A percentile compares a stretch with the other conserved stretches of the same genome.
phyloP scores from a whole-genome alignment of 768 basidiomycete genomes.

The Dioszegia crocea region DNA sequence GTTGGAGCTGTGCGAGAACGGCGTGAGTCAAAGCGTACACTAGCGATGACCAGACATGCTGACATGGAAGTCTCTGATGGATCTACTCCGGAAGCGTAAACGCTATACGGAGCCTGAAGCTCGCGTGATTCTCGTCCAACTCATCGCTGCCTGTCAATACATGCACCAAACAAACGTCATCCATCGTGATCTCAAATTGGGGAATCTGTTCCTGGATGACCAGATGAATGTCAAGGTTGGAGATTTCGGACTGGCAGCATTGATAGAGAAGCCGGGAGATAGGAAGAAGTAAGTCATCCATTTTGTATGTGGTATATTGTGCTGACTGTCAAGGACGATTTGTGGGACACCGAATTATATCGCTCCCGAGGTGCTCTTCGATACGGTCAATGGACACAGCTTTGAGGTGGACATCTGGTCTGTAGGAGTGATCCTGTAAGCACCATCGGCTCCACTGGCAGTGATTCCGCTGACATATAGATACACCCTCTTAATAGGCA shows the following conservation, averaged over 20 bases:
- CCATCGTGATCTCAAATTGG: conserved; percentile 93
- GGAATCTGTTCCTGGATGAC: conserved; percentile 83
- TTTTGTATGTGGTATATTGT: not conserved
- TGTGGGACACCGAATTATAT: conserved; percentile 99
- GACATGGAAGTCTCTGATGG: conserved; percentile 27
- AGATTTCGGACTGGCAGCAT: conserved; percentile 92
- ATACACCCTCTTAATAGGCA: conserved; percentile 87
- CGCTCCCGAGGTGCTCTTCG: conserved; percentile 80
- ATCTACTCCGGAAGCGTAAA: conserved; percentile 77
- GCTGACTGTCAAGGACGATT: conserved; percentile 62
- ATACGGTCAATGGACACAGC: conserved; percentile 91
- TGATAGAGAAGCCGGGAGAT: conserved; percentile 94
- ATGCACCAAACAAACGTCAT: conserved; percentile 97
- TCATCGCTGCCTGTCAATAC: conserved; percentile 93
- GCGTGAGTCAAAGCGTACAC: conserved; percentile 52
- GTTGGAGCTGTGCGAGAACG: conserved; percentile 84
- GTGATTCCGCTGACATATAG: conserved; percentile 26
- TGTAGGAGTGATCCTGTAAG: conserved; percentile 80
- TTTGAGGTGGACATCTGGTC: conserved; percentile 99
- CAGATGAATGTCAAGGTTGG: conserved; percentile 96
- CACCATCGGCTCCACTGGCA: not conserved
- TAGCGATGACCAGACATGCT: not conserved
- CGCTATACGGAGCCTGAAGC: conserved; percentile 89
- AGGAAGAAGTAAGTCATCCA: conserved; percentile 71
- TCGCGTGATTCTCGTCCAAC: conserved; percentile 86